A percentile compares a stretch with the other conserved stretches of the same genome.
Conservation (phyloP, 805 yeast genomes). For the Yamadazyma laniorum region DNA sequence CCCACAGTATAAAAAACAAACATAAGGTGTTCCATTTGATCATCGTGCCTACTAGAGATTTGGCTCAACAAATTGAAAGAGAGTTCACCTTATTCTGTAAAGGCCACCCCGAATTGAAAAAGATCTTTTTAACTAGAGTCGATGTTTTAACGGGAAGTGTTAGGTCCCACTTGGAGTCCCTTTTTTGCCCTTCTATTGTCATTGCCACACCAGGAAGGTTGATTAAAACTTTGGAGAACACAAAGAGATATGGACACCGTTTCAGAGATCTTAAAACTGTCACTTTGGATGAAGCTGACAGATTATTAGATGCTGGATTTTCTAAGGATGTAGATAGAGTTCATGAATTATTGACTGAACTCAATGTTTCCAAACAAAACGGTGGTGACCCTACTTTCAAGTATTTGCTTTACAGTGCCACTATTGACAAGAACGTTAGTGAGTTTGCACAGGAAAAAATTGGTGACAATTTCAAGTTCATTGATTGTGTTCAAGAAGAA, state of each 20-base stretch:
- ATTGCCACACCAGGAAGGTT: conserved; percentile 92
- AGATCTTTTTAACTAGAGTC: conserved; percentile 29
- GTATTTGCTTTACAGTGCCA: conserved; percentile 83
- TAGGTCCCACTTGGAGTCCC: conserved; percentile 32
- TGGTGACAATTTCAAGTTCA: conserved; percentile 52
- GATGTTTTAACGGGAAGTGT: conserved; percentile 68
- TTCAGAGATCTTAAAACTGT: conserved; percentile 59
- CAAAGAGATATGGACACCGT: conserved; percentile 38
- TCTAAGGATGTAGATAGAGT: conserved; percentile 61
- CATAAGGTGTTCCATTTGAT: conserved; percentile 48
- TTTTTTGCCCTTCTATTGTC: conserved; percentile 54
- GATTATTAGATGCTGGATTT: conserved; percentile 80
- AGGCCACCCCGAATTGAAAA: conserved; percentile 18
- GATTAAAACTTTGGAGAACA: conserved; percentile 52
- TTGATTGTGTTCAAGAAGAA: conserved; percentile 72
- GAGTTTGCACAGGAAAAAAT: conserved; percentile 60
- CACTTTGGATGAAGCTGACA: conserved; percentile 90
- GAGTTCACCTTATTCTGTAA: conserved; percentile 48
- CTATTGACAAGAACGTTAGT: conserved; percentile 68
- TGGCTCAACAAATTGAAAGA: conserved; percentile 76
- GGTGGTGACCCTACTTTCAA: conserved; percentile 40
- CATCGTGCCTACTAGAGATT: conserved; percentile 87
- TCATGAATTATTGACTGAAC: conserved; percentile 44
- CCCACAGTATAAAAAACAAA: conserved; percentile 42
- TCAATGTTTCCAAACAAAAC: conserved; percentile 18